These are phyloP conservation scores for Monoraphidium neglectum DNA, from an alignment of 139 green algal species.

Conservation along the genomic window DNA sequence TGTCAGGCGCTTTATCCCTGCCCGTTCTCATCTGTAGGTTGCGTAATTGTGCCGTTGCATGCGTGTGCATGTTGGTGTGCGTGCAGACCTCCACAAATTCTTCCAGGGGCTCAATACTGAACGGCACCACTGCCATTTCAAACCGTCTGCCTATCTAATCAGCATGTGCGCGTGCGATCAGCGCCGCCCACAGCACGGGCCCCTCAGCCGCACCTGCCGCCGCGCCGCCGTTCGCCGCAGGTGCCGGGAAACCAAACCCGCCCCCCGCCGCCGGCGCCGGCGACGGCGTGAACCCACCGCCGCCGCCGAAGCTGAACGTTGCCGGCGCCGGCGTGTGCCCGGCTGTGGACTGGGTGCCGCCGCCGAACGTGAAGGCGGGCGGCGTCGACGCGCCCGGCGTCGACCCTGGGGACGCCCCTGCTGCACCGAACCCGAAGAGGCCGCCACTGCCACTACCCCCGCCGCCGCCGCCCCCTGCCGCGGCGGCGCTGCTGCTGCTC, in stretches of 20 bases:
- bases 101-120: no score
- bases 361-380: neutral
- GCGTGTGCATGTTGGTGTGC: neutral
- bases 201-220: neutral
- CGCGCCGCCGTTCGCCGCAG: neutral
- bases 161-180: neutral
- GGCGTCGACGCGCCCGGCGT: neutral
- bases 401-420: constrained; percentile 3
- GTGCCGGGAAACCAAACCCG: constrained; percentile 9
- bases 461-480: neutral
- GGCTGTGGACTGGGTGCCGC: neutral
- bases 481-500: neutral
- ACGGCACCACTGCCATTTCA: neutral
- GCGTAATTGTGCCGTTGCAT: neutral
- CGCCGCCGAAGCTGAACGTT: neutral
- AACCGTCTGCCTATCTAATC: no score
- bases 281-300: constrained; percentile 4
- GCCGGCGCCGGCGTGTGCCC: constrained; percentile 23
- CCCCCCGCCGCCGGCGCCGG: neutral
- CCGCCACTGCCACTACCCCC: neutral
- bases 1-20: no score
- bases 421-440: neutral
- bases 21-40: no score
- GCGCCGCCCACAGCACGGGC: no score
- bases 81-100: no score